Conservation (phyloP, 148 eudicot genomes). For the Silene uniflora region DNA sequence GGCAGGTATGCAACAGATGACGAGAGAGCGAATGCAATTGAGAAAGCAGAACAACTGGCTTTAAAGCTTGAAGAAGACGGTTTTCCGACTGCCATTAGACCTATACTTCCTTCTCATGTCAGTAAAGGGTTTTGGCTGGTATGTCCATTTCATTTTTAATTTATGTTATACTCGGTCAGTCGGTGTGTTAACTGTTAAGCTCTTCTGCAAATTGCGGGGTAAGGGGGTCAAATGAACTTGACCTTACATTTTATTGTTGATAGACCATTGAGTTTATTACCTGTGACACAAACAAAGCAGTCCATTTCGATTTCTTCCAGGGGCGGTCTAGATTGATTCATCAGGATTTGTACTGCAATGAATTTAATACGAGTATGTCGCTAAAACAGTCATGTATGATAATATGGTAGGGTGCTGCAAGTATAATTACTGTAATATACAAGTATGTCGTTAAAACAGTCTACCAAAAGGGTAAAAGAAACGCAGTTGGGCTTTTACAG, state of each 20-base stretch:
- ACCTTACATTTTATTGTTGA: no score
- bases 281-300: no score
- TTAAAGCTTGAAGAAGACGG: constrained; percentile 26
- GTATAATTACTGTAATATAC: not conserved
- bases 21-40: constrained; percentile 32
- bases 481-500: not conserved
- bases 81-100: constrained; percentile 38
- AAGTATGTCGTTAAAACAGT: not conserved
- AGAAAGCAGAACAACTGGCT: constrained; percentile 43
- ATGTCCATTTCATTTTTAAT: constrained; percentile 2
- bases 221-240: no score
- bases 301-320: no score
- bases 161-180: no score
- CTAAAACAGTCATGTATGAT: no score
- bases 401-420: not conserved
- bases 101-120: constrained; percentile 51
- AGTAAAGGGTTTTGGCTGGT: constrained; percentile 72
- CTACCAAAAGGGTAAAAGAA: not conserved
- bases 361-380: no score
- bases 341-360: no score
- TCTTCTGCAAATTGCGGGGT: no score
- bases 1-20: constrained; percentile 44
- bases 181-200: no score
- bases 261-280: no score
- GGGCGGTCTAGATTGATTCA: no score